phyloP scores from a whole-genome alignment of 2,329 filamentous ascomycete species.

The Hypoxylon sp. region DNA sequence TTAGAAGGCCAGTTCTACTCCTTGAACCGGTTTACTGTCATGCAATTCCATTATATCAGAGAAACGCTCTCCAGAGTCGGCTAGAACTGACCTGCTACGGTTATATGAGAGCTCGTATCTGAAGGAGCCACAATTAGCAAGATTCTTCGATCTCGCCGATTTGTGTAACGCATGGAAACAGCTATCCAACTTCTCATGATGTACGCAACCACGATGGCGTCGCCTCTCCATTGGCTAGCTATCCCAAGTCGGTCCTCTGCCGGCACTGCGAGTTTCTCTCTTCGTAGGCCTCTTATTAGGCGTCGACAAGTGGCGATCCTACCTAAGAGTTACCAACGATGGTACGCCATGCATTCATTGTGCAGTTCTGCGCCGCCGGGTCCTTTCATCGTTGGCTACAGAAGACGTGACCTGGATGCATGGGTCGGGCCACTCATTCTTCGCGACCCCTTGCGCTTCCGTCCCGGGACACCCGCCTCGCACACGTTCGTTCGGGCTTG shows the following conservation, averaged over 20 bases:
- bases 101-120: conserved; percentile 12
- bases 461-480: conserved; percentile 25
- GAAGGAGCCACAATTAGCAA: conserved; percentile 1
- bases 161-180: conserved; percentile 38
- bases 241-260: conserved; percentile 21
- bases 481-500: conserved; percentile 36
- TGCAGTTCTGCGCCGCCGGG: conserved; percentile 16
- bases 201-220: conserved; percentile 24
- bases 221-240: conserved; percentile 22
- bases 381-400: conserved; percentile 23
- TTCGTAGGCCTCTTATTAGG: conserved; percentile 32
- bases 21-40: conserved; percentile 4
- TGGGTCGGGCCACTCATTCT: conserved; percentile 26
- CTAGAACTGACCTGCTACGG: background rate
- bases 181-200: conserved; percentile 29
- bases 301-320: conserved; percentile 36
- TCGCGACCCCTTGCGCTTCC: conserved; percentile 28
- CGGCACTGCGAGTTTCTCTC: conserved; percentile 22
- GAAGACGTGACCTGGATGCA: conserved; percentile 27
- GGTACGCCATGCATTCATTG: conserved; percentile 18
- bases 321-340: conserved; percentile 30
- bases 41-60: background rate
- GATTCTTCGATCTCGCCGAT: conserved; percentile 27
- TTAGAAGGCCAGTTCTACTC: background rate
- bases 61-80: background rate